These are phyloP conservation scores for Crucibulum laeve DNA, from an alignment of 768 basidiomycete genomes.

Conservation along the genomic window DNA sequence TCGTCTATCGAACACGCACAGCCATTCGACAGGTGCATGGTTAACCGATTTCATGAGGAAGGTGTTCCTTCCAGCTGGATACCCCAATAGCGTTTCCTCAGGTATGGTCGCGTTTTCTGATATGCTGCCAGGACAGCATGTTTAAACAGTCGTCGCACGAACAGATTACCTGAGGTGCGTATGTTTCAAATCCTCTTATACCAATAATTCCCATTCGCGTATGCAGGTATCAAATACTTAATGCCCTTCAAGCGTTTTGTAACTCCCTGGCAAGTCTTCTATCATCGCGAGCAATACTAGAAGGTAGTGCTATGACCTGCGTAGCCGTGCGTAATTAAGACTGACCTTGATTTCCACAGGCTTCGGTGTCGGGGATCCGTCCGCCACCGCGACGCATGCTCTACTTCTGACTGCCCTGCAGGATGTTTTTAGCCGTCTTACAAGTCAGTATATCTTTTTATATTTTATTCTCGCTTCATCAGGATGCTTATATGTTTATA, in stretches of 20 bases:
- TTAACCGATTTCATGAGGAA: slow-evolving; percentile 28
- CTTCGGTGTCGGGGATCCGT: slow-evolving; percentile 66
- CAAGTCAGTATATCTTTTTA: slow-evolving; percentile 38
- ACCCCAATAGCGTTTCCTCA: slow-evolving; percentile 56
- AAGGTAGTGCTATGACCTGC: slow-evolving; percentile 35
- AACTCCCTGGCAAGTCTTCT: slow-evolving; percentile 60
- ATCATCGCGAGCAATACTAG: slow-evolving; percentile 62
- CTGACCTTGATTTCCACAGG: slow-evolving; percentile 26
- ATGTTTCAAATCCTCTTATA: slow-evolving; percentile 2
- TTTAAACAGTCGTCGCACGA: background rate
- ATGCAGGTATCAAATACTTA: slow-evolving; percentile 59
- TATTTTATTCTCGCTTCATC: background rate
- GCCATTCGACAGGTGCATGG: background rate
- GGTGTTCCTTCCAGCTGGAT: slow-evolving; percentile 61
- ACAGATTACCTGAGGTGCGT: slow-evolving; percentile 54
- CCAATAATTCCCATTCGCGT: slow-evolving; percentile 3
- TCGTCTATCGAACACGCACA: no score
- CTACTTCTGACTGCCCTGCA: slow-evolving; percentile 62
- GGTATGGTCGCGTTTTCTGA: slow-evolving; percentile 26
- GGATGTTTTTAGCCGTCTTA: slow-evolving; percentile 58
- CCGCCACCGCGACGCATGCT: slow-evolving; percentile 62
- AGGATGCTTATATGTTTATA: slow-evolving; percentile 15
- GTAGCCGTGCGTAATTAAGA: background rate
- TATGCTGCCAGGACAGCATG: slow-evolving; percentile 1
- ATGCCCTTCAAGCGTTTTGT: slow-evolving; percentile 67